Evolutionary conservation across 352 stramenopile species (phyloP), one percentile per base, ranked within the genome.

Genomic region (Plasmopara viticola): DNA sequence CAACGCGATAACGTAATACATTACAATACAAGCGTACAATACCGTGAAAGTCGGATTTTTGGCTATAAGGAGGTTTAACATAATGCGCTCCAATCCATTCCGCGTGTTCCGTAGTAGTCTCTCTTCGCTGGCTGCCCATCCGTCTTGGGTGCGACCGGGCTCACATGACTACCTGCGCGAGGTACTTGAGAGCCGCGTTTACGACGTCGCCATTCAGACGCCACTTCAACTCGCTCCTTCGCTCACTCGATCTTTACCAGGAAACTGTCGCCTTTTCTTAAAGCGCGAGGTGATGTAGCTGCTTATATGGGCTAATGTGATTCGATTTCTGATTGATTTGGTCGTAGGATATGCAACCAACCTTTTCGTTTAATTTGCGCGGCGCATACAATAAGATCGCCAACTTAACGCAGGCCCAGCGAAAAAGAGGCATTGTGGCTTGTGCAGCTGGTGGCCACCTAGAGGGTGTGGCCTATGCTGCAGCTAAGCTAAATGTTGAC

Each of bases 341-440:
- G 6, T 33, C 51, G 20, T 44, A 86, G 73, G 96, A 99, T 62
- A 94, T 96, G 58, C 95, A 99, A 72, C 94, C 94, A 10, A 97
- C 98, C 15, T 98, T 98, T 64, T 98, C 92, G 35, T 99, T 99
- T 78, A 99, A 98, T 74, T 74, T 99, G 50, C 88, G 96, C 38
- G 96, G 96, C 34, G 96, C 96, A 10, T 98, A 98, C 84, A 99
- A 99, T 75, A 98, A 98, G 72, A 98, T 99, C 71, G 93, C 88
- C n/a, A 84, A 90, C 49, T 66, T 98, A 40, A 86, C 85, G n/a
- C 43, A 58, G 13, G 64, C 81, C 42, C 75, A 97, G 52, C 72
- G 87, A 12, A 58, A 83, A 31, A 72, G 69, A 28, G 95, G 95
- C 35, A 84, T 94, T 45, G 81, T 94, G 31, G 80, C 81, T 14